Evolutionary conservation across 2,329 filamentous ascomycete species (phyloP).

Genomic region (Epichloe gansuensis): DNA sequence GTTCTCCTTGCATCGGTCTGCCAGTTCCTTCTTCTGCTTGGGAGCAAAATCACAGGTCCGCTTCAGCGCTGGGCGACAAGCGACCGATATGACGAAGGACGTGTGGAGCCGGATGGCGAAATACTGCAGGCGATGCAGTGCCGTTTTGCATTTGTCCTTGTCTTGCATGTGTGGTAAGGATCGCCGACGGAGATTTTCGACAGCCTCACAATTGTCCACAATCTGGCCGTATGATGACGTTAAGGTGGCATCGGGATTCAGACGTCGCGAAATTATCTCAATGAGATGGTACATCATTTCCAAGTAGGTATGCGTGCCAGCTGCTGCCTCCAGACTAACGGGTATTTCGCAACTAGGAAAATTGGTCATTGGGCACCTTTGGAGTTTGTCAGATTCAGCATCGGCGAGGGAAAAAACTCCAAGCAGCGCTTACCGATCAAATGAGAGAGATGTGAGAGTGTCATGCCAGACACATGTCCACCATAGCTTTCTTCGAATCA

Average conservation of each 20-base stretch:
- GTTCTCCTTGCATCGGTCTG: conserved; percentile 48
- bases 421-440: conserved; percentile 37
- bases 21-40: conserved; percentile 41
- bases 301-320: conserved; percentile 44
- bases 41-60: conserved; percentile 39
- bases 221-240: conserved; percentile 42
- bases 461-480: conserved; percentile 59
- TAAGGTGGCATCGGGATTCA: conserved; percentile 42
- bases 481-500: conserved; percentile 45
- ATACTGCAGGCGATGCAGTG: conserved; percentile 49
- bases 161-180: conserved; percentile 41
- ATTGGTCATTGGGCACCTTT: conserved; percentile 53
- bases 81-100: conserved; percentile 52
- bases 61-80: conserved; percentile 49
- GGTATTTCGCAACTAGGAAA: conserved; percentile 45
- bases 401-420: neutral
- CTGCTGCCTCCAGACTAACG: conserved; percentile 26
- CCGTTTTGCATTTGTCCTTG: conserved; percentile 52
- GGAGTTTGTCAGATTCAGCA: neutral
- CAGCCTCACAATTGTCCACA: conserved; percentile 42
- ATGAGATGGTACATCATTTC: conserved; percentile 56
- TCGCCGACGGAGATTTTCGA: conserved; percentile 38
- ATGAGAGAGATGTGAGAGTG: conserved; percentile 52
- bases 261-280: conserved; percentile 44
- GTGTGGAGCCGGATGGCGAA: conserved; percentile 54